phyloP scores from a whole-genome alignment of 768 basidiomycete species.

The Calvatia gigantea region DNA sequence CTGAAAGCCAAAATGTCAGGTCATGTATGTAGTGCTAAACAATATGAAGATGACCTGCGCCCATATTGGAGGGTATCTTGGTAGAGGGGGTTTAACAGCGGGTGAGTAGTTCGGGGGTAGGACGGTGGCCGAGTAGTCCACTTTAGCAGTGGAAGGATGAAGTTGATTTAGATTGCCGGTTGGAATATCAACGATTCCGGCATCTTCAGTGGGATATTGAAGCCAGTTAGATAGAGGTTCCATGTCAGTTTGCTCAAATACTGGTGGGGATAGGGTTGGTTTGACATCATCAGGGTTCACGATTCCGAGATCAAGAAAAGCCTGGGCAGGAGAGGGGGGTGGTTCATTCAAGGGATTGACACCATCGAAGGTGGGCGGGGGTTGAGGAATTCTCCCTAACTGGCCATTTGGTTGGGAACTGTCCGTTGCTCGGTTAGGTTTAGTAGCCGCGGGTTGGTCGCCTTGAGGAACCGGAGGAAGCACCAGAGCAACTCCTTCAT shows the following conservation, averaged over 20 bases:
- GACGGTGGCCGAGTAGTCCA: background rate
- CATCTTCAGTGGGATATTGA: background rate
- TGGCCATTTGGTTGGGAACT: too few species aligned
- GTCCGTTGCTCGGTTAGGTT: too few species aligned
- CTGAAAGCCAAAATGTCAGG: constrained; percentile 30
- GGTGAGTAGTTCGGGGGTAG: background rate
- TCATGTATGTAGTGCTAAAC: background rate
- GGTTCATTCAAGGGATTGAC: background rate
- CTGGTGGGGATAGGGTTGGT: background rate
- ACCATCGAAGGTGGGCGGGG: background rate
- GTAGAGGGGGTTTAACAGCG: constrained; percentile 17
- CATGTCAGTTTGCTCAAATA: background rate
- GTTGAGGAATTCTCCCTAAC: too few species aligned
- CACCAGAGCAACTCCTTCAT: too few species aligned
- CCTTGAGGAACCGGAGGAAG: too few species aligned
- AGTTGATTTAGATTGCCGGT: background rate
- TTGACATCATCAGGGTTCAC: background rate
- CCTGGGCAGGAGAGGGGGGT: background rate
- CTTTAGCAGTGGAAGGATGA: background rate
- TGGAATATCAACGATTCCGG: background rate
- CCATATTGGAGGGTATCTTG: constrained; percentile 38
- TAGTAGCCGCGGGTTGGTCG: too few species aligned
- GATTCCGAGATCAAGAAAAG: too few species aligned
- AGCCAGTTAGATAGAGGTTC: background rate
- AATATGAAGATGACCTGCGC: constrained; percentile 28